These are phyloP conservation scores for Pyricularia sp. DNA, from an alignment of 2,329 filamentous ascomycete species.

Conservation along the genomic window DNA sequence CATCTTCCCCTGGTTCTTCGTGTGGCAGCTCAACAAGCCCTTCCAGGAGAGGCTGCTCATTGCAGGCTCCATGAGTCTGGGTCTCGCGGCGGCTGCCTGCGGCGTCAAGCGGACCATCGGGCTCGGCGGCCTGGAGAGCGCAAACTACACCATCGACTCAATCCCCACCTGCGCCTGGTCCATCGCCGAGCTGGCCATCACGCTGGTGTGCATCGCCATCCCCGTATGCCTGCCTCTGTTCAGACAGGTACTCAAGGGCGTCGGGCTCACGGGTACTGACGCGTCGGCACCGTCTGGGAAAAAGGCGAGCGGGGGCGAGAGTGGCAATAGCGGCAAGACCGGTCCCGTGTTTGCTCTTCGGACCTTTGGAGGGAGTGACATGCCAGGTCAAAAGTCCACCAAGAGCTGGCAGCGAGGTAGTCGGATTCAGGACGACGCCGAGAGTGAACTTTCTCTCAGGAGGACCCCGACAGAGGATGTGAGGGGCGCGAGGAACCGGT, in stretches of 20 bases:
- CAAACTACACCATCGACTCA: slow-evolving; percentile 2
- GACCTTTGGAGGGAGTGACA: slow-evolving; percentile 1
- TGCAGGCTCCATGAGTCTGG: slow-evolving; percentile 25
- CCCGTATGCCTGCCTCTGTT: slow-evolving; percentile 7
- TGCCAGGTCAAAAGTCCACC: background rate
- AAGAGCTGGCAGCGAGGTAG: background rate
- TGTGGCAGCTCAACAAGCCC: slow-evolving; percentile 34
- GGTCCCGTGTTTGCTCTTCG: background rate
- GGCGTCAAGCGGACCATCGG: slow-evolving; percentile 16
- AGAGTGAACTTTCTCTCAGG: background rate
- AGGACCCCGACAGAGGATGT: background rate
- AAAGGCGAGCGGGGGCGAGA: background rate
- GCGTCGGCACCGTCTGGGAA: background rate
- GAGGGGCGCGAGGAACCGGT: background rate
- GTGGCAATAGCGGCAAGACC: too few relatives aligned
- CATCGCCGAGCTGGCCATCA: slow-evolving; percentile 8
- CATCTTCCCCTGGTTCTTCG: slow-evolving; percentile 31
- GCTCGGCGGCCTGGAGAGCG: background rate
- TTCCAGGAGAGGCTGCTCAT: slow-evolving; percentile 32
- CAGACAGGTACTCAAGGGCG: background rate
- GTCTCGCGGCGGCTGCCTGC: slow-evolving; percentile 19
- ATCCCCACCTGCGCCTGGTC: slow-evolving; percentile 9
- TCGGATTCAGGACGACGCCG: background rate
- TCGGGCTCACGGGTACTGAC: background rate
- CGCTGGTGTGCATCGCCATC: slow-evolving; percentile 7